Evolutionary conservation across 257 asterid species (phyloP).

Genomic region (Capsicum chinense): DNA sequence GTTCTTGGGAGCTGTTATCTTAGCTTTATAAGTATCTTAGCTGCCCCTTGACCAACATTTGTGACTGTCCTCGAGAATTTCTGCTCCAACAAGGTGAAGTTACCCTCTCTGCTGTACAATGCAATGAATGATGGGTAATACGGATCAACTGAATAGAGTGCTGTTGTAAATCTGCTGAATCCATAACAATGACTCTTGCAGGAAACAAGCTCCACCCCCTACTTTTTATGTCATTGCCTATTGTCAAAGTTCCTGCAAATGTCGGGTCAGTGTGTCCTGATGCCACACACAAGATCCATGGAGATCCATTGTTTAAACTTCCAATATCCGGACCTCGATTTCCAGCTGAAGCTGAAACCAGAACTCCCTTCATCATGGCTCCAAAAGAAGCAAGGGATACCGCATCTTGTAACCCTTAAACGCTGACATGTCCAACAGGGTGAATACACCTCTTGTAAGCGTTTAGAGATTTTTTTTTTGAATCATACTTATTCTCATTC

Average conservation of each 20-base stretch:
- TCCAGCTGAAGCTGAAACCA: slow-evolving; percentile 29
- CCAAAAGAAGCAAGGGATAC: slow-evolving; percentile 25
- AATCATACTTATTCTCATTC: not conserved
- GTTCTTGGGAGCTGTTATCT: slow-evolving; percentile 24
- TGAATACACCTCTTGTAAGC: too few species aligned
- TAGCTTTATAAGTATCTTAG: slow-evolving; percentile 27
- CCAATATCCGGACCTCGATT: slow-evolving; percentile 13
- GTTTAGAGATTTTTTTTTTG: too few species aligned
- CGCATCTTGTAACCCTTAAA: not conserved
- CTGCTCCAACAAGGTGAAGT: not conserved
- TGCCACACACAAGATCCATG: slow-evolving; percentile 23
- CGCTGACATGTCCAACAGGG: too few species aligned
- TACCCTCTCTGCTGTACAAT: not conserved
- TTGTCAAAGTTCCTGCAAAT: slow-evolving; percentile 26
- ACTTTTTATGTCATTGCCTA: slow-evolving; percentile 12
- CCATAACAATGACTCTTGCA: not conserved
- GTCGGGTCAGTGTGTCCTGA: slow-evolving; percentile 24
- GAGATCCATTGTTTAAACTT: slow-evolving; percentile 27
- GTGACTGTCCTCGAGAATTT: slow-evolving; percentile 32
- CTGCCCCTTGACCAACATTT: slow-evolving; percentile 36
- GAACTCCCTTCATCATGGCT: slow-evolving; percentile 29
- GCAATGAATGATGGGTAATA: slow-evolving; percentile 40
- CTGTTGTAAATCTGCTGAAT: not conserved
- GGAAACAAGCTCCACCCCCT: slow-evolving; percentile 32
- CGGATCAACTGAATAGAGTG: slow-evolving; percentile 24